phyloP scores from a whole-genome alignment of 441 rosid species.

The Populus hybrid region DNA sequence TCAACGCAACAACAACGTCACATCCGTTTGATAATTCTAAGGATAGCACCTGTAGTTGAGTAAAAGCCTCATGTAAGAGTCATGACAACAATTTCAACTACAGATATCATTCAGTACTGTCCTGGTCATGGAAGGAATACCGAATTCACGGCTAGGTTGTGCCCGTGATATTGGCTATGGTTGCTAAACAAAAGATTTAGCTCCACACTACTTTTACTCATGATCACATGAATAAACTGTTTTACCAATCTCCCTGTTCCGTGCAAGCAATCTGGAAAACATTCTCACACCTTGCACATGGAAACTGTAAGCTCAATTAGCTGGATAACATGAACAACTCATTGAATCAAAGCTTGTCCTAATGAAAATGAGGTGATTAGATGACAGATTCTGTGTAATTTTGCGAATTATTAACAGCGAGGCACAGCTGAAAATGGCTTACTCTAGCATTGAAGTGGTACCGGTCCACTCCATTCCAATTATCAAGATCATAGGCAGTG shows the following conservation, averaged over 20 bases:
- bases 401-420: background rate
- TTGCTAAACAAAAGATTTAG: background rate
- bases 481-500: constrained; percentile 94
- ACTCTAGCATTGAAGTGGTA: constrained; percentile 85
- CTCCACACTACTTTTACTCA: background rate
- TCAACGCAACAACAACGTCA: background rate
- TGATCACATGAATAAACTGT: background rate
- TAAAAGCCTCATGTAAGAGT: background rate
- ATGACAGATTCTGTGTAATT: background rate
- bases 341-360: background rate
- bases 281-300: background rate
- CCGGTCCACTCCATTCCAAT: constrained; percentile 89
- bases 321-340: background rate
- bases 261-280: constrained; percentile 12
- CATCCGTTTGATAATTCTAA: background rate
- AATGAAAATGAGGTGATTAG: background rate
- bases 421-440: constrained; percentile 20
- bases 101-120: background rate
- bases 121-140: background rate
- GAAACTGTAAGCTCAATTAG: background rate
- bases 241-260: background rate
- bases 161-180: background rate
- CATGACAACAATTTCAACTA: background rate
- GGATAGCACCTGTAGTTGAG: background rate
- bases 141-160: background rate